phyloP scores from a whole-genome alignment of 2,329 filamentous ascomycete species.

The Colletotrichum destructivum region DNA sequence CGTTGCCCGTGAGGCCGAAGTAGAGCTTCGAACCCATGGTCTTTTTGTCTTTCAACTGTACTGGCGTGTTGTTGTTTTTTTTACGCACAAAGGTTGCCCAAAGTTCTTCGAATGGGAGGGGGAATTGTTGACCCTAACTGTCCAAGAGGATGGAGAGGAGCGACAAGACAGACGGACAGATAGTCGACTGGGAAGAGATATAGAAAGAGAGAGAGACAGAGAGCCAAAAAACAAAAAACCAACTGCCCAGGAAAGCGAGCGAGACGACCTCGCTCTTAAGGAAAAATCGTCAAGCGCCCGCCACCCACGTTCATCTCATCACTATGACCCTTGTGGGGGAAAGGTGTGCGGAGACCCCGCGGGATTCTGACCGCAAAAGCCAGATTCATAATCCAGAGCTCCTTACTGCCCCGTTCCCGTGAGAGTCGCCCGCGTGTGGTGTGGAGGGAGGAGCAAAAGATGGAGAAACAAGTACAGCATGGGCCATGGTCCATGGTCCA shows the following conservation, averaged over 20 bases:
- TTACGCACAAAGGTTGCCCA: slow-evolving; percentile 21
- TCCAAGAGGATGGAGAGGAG: neutral
- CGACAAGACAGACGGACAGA: slow-evolving; percentile 16
- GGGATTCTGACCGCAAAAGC: slow-evolving; percentile 38
- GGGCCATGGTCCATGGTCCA: no score
- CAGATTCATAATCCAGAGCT: slow-evolving; percentile 37
- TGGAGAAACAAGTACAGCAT: slow-evolving; percentile 27
- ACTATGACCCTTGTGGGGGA: slow-evolving; percentile 37
- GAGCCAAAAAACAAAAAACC: neutral
- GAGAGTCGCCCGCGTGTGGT: slow-evolving; percentile 17
- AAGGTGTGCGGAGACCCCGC: slow-evolving; percentile 41
- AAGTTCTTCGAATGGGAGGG: slow-evolving; percentile 20
- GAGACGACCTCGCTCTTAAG: slow-evolving; percentile 24
- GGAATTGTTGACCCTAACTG: slow-evolving; percentile 15
- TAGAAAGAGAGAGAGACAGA: neutral
- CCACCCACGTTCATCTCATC: slow-evolving; percentile 19
- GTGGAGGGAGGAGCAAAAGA: slow-evolving; percentile 33
- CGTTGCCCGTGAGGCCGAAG: slow-evolving; percentile 55
- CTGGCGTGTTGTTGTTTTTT: slow-evolving; percentile 15
- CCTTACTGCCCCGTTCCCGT: slow-evolving; percentile 33
- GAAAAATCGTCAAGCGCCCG: slow-evolving; percentile 7
- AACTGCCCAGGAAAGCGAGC: neutral
- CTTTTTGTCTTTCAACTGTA: neutral
- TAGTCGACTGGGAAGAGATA: slow-evolving; percentile 26
- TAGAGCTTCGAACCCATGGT: slow-evolving; percentile 31